These are phyloP conservation scores for Podospora sp. DNA, from an alignment of 495 filamentous ascomycete species.

Conservation along the genomic window DNA sequence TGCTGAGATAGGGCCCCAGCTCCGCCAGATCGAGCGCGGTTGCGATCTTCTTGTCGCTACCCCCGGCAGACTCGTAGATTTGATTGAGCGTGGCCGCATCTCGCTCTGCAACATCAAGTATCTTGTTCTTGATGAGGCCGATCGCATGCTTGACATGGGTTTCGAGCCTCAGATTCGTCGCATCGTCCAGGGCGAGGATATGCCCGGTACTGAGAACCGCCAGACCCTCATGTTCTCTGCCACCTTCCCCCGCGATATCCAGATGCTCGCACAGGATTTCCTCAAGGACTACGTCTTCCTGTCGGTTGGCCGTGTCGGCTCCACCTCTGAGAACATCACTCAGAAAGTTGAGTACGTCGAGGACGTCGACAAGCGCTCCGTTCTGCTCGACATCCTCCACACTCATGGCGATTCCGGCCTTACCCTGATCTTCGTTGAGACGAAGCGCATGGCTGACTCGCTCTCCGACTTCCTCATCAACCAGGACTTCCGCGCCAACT, in stretches of 20 bases:
- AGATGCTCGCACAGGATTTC: constrained; percentile 98
- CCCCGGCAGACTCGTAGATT: constrained; percentile 92
- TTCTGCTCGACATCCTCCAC: constrained; percentile 95
- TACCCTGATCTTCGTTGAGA: constrained; percentile 97
- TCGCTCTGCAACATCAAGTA: constrained; percentile 97
- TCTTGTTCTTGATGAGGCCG: constrained; percentile 97
- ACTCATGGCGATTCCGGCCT: constrained; percentile 84
- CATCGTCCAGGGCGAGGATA: constrained; percentile 97
- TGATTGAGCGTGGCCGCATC: constrained; percentile 98
- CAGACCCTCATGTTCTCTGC: constrained; percentile 99
- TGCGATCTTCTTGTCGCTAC: constrained; percentile 98
- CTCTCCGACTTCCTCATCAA: constrained; percentile 97
- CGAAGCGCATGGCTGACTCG: constrained; percentile 98
- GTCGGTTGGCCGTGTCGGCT: constrained; percentile 97
- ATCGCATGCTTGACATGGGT: constrained; percentile 99
- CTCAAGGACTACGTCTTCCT: constrained; percentile 98
- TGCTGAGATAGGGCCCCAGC: constrained; percentile 95
- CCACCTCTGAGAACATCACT: constrained; percentile 99
- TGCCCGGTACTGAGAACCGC: constrained; percentile 81
- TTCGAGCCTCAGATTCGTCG: constrained; percentile 99
- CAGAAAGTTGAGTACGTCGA: constrained; percentile 99
- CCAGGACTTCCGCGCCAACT: constrained; percentile 97
- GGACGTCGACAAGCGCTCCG: constrained; percentile 95
- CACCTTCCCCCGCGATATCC: constrained; percentile 97
- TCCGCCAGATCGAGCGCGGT: constrained; percentile 95